phyloP scores from a whole-genome alignment of 176 grass and related monocot genomes.

The Urochloa ruziziensis region DNA sequence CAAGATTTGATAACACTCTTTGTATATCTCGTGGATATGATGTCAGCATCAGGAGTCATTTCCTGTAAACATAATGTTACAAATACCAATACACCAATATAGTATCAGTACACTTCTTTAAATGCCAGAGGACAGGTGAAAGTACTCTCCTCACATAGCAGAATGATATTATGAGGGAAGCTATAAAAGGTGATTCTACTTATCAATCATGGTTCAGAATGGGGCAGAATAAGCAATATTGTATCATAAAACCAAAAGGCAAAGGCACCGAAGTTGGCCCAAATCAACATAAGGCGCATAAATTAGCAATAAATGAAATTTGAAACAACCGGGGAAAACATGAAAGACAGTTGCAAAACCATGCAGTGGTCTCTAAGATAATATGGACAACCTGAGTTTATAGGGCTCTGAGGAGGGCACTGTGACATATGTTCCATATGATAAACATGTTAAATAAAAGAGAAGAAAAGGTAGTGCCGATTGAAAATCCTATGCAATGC shows the following conservation, averaged over 20 bases:
- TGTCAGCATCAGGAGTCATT: constrained; percentile 89
- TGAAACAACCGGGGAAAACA: background rate
- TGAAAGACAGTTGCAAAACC: background rate
- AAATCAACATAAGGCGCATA: background rate
- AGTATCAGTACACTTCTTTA: constrained; percentile 4
- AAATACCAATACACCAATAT: constrained; percentile 21
- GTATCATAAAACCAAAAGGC: background rate
- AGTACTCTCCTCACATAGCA: background rate
- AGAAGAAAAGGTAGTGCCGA: background rate
- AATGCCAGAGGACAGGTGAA: background rate
- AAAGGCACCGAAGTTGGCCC: background rate
- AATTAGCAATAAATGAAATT: background rate
- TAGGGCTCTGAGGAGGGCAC: background rate
- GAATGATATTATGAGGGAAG: background rate
- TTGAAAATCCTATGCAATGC: background rate
- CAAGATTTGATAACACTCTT: constrained; percentile 96
- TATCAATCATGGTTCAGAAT: constrained; percentile 3
- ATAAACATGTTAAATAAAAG: background rate
- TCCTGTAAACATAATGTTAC: constrained; percentile 50
- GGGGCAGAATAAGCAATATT: background rate
- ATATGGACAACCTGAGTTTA: background rate
- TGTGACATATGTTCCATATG: background rate
- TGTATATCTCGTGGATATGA: constrained; percentile 80
- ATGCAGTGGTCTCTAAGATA: background rate
- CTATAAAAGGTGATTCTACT: background rate